Evolutionary conservation across 2,329 filamentous ascomycete genomes (phyloP).

Genomic region (Ceratocystis papillata): DNA sequence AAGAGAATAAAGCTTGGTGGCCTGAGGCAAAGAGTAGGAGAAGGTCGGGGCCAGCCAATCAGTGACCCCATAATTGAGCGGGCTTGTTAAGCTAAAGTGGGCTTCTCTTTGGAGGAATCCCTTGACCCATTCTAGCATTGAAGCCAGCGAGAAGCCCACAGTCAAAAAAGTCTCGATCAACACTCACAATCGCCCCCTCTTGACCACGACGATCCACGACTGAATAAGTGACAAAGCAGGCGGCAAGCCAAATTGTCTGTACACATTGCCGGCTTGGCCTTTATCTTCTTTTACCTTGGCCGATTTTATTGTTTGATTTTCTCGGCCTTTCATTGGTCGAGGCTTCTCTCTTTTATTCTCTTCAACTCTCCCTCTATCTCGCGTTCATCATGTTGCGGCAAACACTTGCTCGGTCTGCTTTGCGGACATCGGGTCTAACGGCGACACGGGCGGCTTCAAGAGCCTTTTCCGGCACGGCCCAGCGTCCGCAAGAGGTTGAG

Average conservation of each 20-base stretch:
- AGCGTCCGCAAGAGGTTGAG: conserved; percentile 83
- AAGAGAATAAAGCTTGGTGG: conserved; percentile 16
- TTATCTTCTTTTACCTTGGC: not conserved
- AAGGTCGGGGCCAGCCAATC: conserved; percentile 32
- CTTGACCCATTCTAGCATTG: conserved; percentile 13
- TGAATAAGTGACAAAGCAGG: conserved; percentile 8
- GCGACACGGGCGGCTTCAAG: conserved; percentile 46
- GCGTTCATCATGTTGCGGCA: conserved; percentile 54
- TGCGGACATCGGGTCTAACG: conserved; percentile 51
- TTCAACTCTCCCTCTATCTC: not conserved
- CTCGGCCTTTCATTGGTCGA: not conserved
- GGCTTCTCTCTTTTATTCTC: not conserved
- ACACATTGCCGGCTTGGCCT: not conserved
- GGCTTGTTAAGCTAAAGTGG: conserved; percentile 20
- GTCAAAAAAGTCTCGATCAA: conserved; percentile 15
- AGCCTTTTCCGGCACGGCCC: conserved; percentile 69
- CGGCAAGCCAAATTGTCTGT: conserved; percentile 4
- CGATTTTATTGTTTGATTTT: conserved; percentile 2
- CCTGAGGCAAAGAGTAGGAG: conserved; percentile 33
- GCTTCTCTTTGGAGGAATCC: conserved; percentile 10
- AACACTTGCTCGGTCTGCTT: conserved; percentile 56
- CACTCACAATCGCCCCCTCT: not conserved
- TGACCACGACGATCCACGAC: not conserved
- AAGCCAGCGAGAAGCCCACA: conserved; percentile 20
- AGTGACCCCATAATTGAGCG: conserved; percentile 32